These are phyloP conservation scores for Tilletia setariae DNA, from an alignment of 1,284 basidiomycete genomes.

Conservation along the genomic window DNA sequence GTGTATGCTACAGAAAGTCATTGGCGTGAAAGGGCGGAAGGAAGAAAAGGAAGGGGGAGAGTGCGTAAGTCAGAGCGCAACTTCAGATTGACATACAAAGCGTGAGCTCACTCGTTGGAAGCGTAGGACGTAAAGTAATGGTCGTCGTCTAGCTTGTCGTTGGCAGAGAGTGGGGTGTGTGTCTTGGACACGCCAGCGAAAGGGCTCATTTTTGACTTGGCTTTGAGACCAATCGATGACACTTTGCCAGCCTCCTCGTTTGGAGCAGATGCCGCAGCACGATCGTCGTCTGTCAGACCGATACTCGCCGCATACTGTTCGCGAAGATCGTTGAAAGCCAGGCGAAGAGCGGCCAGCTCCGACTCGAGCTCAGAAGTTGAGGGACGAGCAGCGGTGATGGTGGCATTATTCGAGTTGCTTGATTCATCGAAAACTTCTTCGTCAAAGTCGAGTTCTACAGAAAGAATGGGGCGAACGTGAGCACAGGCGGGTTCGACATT, in stretches of 20 bases:
- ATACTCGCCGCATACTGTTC: slow-evolving; percentile 28
- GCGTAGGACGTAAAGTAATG: slow-evolving; percentile 93
- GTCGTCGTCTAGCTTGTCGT: slow-evolving; percentile 66
- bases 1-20: slow-evolving; percentile 56
- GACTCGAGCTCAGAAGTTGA: slow-evolving; percentile 28
- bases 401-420: neutral
- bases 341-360: slow-evolving; percentile 28
- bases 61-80: slow-evolving; percentile 54
- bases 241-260: neutral
- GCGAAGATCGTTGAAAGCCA: slow-evolving; percentile 40
- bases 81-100: neutral
- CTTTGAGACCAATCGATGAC: neutral
- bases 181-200: slow-evolving; percentile 13
- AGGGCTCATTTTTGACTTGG: neutral
- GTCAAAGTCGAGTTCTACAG: slow-evolving; percentile 40
- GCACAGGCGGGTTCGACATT: no score
- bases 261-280: neutral
- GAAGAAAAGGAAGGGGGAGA: slow-evolving; percentile 69
- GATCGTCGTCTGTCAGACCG: slow-evolving; percentile 23
- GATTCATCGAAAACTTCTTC: slow-evolving; percentile 15
- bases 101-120: slow-evolving; percentile 64
- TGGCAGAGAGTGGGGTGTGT: slow-evolving; percentile 1
- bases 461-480: neutral
- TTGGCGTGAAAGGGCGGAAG: no score
- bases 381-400: neutral